A percentile compares a stretch with the other conserved stretches of the same genome.
These are phyloP conservation scores for Yarrowia sp. DNA, from an alignment of 805 yeast genomes.

Conservation along the genomic window DNA sequence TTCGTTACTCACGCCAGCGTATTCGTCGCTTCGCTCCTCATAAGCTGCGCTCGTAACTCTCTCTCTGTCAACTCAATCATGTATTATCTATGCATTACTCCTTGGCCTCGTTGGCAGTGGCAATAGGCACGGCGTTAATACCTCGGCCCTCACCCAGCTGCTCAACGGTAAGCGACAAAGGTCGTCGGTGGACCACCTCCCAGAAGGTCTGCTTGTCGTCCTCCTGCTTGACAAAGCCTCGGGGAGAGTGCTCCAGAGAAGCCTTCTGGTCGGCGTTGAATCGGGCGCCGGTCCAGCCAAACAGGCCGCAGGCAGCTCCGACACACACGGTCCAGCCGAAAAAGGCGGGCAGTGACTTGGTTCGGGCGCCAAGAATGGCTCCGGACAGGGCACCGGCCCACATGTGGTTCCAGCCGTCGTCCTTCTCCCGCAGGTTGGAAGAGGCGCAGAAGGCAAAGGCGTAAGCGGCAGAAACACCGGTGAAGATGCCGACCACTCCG, in stretches of 20 bases:
- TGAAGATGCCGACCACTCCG: conserved; percentile 33
- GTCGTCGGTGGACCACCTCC: conserved; percentile 79
- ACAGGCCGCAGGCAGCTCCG: conserved; percentile 47
- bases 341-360: conserved; percentile 42
- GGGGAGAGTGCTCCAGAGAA: conserved; percentile 34
- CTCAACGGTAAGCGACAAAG: conserved; percentile 73
- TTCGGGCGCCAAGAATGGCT: conserved; percentile 42
- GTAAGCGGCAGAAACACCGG: conserved; percentile 53
- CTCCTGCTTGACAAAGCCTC: conserved; percentile 43
- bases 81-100: not conserved
- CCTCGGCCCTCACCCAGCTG: conserved; percentile 54
- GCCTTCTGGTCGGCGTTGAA: conserved; percentile 35
- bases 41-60: not conserved
- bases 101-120: conserved; percentile 18
- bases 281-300: conserved; percentile 37
- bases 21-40: not conserved
- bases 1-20: too few relatives aligned
- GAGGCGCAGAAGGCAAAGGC: conserved; percentile 45
- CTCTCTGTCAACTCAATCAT: not conserved
- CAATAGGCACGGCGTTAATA: conserved; percentile 26
- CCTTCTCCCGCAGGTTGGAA: conserved; percentile 60
- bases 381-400: conserved; percentile 51
- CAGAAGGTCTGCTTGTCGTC: conserved; percentile 60
- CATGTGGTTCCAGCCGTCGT: conserved; percentile 61
- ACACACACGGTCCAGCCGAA: conserved; percentile 49